Base-by-base conservation (phyloP, 306 rosid genomes). In the Prunus davidiana region DNA sequence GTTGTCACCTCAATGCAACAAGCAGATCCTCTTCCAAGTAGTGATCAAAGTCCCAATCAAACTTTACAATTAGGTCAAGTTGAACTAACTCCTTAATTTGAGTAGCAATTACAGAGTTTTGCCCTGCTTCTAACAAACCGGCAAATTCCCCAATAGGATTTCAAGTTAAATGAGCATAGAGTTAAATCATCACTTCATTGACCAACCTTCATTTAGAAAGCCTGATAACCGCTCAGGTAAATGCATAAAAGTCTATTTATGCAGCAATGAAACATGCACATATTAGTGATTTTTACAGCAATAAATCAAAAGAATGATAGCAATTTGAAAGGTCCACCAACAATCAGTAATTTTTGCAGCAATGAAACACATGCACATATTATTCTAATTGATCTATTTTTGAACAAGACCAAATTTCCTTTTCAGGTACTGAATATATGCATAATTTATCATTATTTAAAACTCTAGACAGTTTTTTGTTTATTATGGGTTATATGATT, bases 1-100 rank as follows among this genome's bases (percentile, higher is more conserved):
- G 41, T 57, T 46, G 87, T 86, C 91, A 84, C 83, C 98, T 91
- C 89, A 90, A 97, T 95, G 89, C 95, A 10, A 89, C 86, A 69
- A 95, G 95, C 84, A 94, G 52, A 50, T 94, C 98, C 84, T 94
- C 96, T 84, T 90, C 93, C 52, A 91, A 82, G 82, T 84, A 84
- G 88, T 91, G 88, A 76, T 94, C 96, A 41, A 94, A 91, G 83
- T 94, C 97, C 98, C 97, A 94, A 75, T 91, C 89, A 72, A 64
- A 79, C 80, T 86, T 87, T 4, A 12, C 77, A 34, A 84, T 73
- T 46, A 83, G 55, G 73, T 81, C 86, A 68, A 89, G 58, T 67
- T 49, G 69, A 77, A 78, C 82, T 78, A 84, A 61, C 61, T 76
- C 84, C 58, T 68, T 68, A 51, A 89, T 72, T 74, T 76, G 90